A percentile compares a stretch with the other conserved stretches of the same genome.
These are phyloP conservation scores for Pythium insidiosum DNA, from an alignment of 352 stramenopile genomes.

Conservation along the genomic window DNA sequence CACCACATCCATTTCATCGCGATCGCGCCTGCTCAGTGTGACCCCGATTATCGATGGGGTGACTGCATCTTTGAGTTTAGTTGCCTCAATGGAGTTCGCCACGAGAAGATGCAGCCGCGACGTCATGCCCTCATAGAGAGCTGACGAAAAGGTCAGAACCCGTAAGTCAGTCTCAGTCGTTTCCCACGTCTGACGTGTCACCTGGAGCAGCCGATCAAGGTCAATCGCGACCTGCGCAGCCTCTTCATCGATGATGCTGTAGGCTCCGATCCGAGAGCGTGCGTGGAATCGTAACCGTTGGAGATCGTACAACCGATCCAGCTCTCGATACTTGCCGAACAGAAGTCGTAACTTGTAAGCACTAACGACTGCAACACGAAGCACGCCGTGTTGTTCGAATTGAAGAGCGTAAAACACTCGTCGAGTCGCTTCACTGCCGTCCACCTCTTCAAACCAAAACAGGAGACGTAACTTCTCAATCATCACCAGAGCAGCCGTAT, in stretches of 20 bases:
- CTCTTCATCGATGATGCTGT: conserved; percentile 62
- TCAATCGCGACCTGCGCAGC: conserved; percentile 21
- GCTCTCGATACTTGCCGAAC: conserved; percentile 18
- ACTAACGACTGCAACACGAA: conserved; percentile 31
- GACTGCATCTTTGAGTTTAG: conserved; percentile 5
- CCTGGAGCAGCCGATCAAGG: conserved; percentile 22
- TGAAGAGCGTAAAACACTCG: conserved; percentile 62
- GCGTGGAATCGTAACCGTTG: conserved; percentile 50
- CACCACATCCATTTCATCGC: conserved; percentile 37
- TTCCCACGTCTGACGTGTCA: conserved; percentile 10
- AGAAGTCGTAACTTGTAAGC: conserved; percentile 49
- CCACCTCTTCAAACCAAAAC: conserved; percentile 74
- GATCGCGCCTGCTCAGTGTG: conserved; percentile 53
- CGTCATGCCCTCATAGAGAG: conserved; percentile 52
- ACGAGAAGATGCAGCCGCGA: conserved; percentile 42
- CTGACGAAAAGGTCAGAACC: conserved; percentile 21
- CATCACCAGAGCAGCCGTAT: conserved; percentile 29
- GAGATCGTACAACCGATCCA: conserved; percentile 16
- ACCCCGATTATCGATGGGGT: conserved; percentile 49
- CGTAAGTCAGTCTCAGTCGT: conserved; percentile 23
- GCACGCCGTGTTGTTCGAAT: conserved; percentile 16
- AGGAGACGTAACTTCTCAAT: conserved; percentile 43
- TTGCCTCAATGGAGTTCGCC: conserved; percentile 15
- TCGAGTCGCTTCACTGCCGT: conserved; percentile 43
- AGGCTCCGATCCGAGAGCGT: conserved; percentile 61